Evolutionary conservation across 2,329 filamentous ascomycete genomes (phyloP).

Genomic region (Daldinia sp.): DNA sequence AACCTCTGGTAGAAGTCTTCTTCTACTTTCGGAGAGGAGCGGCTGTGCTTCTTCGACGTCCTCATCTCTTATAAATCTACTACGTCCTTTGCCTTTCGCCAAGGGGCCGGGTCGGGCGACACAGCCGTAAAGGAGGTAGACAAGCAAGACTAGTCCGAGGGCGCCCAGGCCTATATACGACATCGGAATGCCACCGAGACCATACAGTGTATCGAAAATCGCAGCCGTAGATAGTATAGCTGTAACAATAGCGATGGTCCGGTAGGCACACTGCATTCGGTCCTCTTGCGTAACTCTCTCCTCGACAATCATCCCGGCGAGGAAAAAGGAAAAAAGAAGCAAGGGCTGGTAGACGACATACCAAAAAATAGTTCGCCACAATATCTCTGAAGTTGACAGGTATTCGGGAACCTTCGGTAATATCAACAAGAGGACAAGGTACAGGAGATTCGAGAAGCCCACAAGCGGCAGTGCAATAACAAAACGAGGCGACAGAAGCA

Average conservation of each 20-base stretch:
- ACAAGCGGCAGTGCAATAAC: slow-evolving; percentile 32
- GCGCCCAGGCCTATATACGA: slow-evolving; percentile 41
- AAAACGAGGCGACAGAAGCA: slow-evolving; percentile 32
- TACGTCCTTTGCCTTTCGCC: slow-evolving; percentile 40
- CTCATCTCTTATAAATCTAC: slow-evolving; percentile 17
- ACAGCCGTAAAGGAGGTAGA: slow-evolving; percentile 39
- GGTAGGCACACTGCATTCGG: slow-evolving; percentile 28
- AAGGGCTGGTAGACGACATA: slow-evolving; percentile 37
- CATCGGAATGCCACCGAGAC: slow-evolving; percentile 41
- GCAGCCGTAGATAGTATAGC: slow-evolving; percentile 29
- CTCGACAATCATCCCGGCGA: slow-evolving; percentile 41
- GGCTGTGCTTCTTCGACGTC: slow-evolving; percentile 37
- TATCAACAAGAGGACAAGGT: slow-evolving; percentile 34
- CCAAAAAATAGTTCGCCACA: slow-evolving; percentile 37
- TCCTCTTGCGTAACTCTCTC: slow-evolving; percentile 30
- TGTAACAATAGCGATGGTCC: slow-evolving; percentile 23
- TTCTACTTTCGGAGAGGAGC: slow-evolving; percentile 23
- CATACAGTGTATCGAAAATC: slow-evolving; percentile 39
- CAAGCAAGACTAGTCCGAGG: slow-evolving; percentile 32
- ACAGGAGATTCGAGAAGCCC: slow-evolving; percentile 32
- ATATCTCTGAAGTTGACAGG: slow-evolving; percentile 26
- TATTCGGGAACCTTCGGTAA: slow-evolving; percentile 33
- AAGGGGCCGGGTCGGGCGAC: slow-evolving; percentile 38
- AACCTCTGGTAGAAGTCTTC: slow-evolving; percentile 24
- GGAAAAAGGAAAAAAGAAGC: slow-evolving; percentile 38